Conservation (phyloP, 306 rosid species). For the Dalbergia cochinchinensis region DNA sequence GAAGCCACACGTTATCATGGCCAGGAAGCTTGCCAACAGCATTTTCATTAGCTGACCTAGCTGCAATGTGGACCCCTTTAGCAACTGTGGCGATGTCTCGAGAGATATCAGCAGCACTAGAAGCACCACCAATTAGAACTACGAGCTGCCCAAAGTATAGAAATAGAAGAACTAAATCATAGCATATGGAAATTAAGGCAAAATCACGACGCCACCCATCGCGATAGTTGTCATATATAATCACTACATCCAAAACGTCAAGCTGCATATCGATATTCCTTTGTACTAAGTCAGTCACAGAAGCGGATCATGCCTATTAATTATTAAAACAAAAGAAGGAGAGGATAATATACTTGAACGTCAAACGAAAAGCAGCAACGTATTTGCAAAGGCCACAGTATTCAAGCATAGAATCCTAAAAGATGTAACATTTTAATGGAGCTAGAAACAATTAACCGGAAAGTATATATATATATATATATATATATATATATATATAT, state of each 20-base stretch:
- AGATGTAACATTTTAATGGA: not conserved
- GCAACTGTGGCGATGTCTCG: slow-evolving; percentile 75
- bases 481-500: too few relatives aligned
- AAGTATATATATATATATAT: too few relatives aligned
- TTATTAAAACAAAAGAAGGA: too few relatives aligned
- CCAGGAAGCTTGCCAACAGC: slow-evolving; percentile 56
- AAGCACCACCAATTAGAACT: slow-evolving; percentile 71
- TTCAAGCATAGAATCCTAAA: not conserved
- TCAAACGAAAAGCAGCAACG: not conserved
- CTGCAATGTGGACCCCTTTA: slow-evolving; percentile 81
- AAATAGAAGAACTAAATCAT: slow-evolving; percentile 1
- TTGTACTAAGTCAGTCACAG: too few relatives aligned
- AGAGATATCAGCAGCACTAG: slow-evolving; percentile 79
- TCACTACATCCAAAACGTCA: too few relatives aligned
- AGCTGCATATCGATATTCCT: too few relatives aligned
- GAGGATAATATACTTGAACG: not conserved
- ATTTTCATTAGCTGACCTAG: slow-evolving; percentile 52
- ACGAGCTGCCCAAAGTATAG: slow-evolving; percentile 57
- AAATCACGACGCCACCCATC: slow-evolving; percentile 1
- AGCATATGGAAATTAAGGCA: not conserved
- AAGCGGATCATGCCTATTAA: too few relatives aligned
- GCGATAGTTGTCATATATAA: not conserved
- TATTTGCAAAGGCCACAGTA: not conserved
- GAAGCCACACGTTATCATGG: slow-evolving; percentile 76
- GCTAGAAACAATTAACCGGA: not conserved